Evolutionary conservation across 306 rosid genomes (phyloP).

Genomic region (Gillenia trifoliata): DNA sequence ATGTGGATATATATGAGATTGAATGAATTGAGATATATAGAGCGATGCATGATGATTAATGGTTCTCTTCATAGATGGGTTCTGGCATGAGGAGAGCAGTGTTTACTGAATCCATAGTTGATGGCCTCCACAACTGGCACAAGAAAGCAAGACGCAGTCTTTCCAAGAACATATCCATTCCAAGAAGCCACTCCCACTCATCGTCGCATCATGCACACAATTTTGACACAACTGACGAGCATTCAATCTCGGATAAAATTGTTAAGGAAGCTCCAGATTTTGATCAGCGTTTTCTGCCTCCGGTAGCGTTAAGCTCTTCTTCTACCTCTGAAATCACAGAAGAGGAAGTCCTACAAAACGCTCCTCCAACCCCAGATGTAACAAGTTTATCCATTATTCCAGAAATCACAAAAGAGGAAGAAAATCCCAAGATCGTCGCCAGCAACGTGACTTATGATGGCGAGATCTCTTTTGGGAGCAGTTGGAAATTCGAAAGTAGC

Average conservation of each 20-base stretch:
- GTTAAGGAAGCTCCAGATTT: neutral
- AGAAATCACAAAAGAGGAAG: slow-evolving; percentile 24
- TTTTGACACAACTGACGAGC: neutral
- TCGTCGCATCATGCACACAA: no score
- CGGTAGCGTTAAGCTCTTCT: neutral
- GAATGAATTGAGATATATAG: neutral
- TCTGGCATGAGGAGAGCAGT: slow-evolving; percentile 50
- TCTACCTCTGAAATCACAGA: neutral
- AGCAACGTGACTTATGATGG: slow-evolving; percentile 42
- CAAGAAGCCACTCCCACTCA: neutral
- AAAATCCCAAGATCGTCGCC: slow-evolving; percentile 8
- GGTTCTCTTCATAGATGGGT: slow-evolving; percentile 42
- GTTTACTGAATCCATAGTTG: slow-evolving; percentile 37
- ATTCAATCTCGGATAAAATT: neutral
- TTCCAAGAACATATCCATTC: slow-evolving; percentile 19
- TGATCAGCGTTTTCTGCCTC: neutral
- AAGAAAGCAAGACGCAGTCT: slow-evolving; percentile 33
- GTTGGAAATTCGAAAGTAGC: slow-evolving; percentile 37
- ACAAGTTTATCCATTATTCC: neutral
- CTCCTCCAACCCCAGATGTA: neutral
- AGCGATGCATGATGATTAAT: neutral
- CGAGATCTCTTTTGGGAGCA: slow-evolving; percentile 54
- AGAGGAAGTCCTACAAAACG: neutral
- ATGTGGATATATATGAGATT: neutral
- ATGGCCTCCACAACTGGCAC: slow-evolving; percentile 57